Evolutionary conservation across 2,329 filamentous ascomycete genomes (phyloP), one percentile per base, ranked within the genome.

Genomic region (Harringtonia aguacate): DNA sequence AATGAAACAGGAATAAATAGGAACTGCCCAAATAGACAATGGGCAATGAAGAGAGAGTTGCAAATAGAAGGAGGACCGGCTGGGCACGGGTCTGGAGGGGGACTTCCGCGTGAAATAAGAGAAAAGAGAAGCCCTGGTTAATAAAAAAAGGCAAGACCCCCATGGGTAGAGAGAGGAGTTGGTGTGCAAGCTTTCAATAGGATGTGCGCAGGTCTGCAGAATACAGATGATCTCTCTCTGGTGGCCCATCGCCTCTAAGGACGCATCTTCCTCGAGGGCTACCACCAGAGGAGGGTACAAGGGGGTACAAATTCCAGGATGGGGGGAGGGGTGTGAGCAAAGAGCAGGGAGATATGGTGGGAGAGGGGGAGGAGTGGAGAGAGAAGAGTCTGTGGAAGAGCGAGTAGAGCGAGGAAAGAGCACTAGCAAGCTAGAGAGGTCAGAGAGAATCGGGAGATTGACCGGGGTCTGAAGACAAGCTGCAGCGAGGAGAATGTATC

Each of bases 1-100:
- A 53, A 52, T 51, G 54, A 51, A 55, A 7, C 14, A 38, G 31
- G n/a, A 29, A 18, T 18, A 39, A 56, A 56, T 51, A 58, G 55
- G 47, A 50, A 53, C 41, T 29, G 37, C 33, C 45, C 27, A 28
- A 43, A 40, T 18, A 14, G 8, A 12, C 36, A 28, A 24, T 14
- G 24, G 22, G 30, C 31, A 40, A 33, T 24, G 24, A 9, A 39
- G 31, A 8, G 36, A 12, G 36, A 28, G 34, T 36, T 34, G 22
- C 31, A 10, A 27, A 27, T 6, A 27, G 24, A 27, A 27, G 24
- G 29, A 37, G 24, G 37, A 45, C 38, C 43, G 46, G 47, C 43
- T 49, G 49, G 43, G 48, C 40, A 48, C n/a, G 38, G n/a, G 33
- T 39, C 18, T 36, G 42, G 37, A 49, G 18, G 41, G 41, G 43